These are phyloP conservation scores for Termitomyces sp. DNA, from an alignment of 768 basidiomycete species.

Conservation along the genomic window DNA sequence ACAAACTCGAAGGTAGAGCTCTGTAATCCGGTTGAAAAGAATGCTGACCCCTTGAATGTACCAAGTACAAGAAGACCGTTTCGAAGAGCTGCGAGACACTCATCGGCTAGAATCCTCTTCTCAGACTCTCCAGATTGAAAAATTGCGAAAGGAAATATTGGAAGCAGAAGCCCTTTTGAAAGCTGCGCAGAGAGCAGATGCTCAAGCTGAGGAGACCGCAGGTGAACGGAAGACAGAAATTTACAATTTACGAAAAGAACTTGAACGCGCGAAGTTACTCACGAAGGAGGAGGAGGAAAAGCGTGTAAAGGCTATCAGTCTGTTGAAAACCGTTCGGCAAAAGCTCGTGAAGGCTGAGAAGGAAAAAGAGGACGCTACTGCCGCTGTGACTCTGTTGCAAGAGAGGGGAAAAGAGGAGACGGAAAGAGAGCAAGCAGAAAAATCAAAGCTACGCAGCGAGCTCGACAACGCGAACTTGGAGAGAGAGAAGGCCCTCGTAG, in stretches of 20 bases:
- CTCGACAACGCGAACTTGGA: conserved; percentile 56
- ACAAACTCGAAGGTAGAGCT: conserved; percentile 63
- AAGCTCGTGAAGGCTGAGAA: conserved; percentile 97
- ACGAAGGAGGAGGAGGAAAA: conserved; percentile 98
- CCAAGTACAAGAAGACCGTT: conserved; percentile 76
- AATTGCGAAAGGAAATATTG: conserved; percentile 58
- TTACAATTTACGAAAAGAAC: conserved; percentile 55
- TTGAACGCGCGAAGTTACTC: conserved; percentile 48
- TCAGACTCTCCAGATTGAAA: conserved; percentile 68
- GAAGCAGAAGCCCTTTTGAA: conserved; percentile 68
- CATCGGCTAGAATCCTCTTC: conserved; percentile 79
- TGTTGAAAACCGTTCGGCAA: conserved; percentile 92
- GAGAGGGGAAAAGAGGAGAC: conserved; percentile 51
- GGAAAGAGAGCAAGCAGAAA: conserved; percentile 52
- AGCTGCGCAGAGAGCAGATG: conserved; percentile 44
- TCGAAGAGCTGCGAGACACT: conserved; percentile 80
- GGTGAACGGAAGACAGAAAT: conserved; percentile 50
- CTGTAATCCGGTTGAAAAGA: neutral
- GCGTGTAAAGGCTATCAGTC: conserved; percentile 84
- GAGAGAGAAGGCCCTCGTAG: conserved; percentile 55
- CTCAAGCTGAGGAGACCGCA: conserved; percentile 42
- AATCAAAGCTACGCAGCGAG: conserved; percentile 52
- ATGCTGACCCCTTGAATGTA: conserved; percentile 4
- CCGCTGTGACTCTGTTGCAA: conserved; percentile 44
- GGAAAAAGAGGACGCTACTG: conserved; percentile 75